Evolutionary conservation across 177 flowering plant genomes (phyloP).

Genomic region (Telopea speciosissima): DNA sequence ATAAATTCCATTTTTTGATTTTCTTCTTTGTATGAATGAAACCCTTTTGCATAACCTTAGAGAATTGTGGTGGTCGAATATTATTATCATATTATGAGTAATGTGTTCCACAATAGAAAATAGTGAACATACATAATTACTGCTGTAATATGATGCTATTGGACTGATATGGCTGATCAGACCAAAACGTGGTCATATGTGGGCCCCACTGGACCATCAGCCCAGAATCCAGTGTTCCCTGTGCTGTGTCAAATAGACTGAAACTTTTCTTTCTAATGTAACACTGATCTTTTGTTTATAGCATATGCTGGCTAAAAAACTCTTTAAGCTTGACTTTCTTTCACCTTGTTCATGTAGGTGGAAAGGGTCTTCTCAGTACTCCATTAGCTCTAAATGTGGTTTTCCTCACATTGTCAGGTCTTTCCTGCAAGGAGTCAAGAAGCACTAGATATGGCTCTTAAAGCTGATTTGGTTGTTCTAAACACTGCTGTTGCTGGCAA

Average conservation of each 20-base stretch:
- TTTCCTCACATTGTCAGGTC: slow-evolving; percentile 38
- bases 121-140: background rate
- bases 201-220: too few species aligned
- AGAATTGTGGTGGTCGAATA: background rate
- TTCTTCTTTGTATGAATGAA: too few species aligned
- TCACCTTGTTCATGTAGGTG: background rate
- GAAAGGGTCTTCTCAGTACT: background rate
- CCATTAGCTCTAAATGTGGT: slow-evolving; percentile 4
- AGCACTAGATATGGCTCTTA: slow-evolving; percentile 73
- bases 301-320: background rate
- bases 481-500: slow-evolving; percentile 99
- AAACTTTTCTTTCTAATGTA: background rate
- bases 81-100: background rate
- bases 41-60: background rate
- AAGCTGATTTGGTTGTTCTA: slow-evolving; percentile 84
- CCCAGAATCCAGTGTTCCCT: background rate
- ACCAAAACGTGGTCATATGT: too few species aligned
- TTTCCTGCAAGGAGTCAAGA: slow-evolving; percentile 72
- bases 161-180: too few species aligned
- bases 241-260: background rate
- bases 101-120: background rate
- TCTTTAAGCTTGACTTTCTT: background rate
- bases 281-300: background rate
- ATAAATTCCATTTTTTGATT: too few species aligned
- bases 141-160: too few species aligned